Evolutionary conservation across 106 monocot species (phyloP), one percentile per base, ranked within the genome.

Genomic region (Phalaenopsis equestris): DNA sequence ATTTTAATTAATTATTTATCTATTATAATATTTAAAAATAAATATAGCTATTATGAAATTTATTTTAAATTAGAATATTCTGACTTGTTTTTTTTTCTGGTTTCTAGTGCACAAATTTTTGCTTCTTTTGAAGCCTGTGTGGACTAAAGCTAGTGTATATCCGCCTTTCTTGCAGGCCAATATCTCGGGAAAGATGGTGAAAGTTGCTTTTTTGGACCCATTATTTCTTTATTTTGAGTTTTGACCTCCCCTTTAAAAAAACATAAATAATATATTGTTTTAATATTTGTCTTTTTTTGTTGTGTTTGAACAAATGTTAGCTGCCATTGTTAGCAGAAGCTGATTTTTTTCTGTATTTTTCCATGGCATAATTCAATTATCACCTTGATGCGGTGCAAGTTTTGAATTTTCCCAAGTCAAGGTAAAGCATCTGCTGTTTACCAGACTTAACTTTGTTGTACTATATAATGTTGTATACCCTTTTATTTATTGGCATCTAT

Each of bases 171-270:
- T 6, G 49, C 76, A 76, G 76, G 76, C 8, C 74, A 75, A 76
- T 49, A 76, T 76, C 76, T 76, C 46, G 76, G 30, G 76, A 76
- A 47, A 76, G 76, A 30, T 76, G 76, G 76, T 76, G 76, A 76
- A 45, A 52, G 43, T 43, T 43, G 74, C 19, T 43, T 11, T 17
- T 46, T 47, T 17, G 42, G 43, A 75, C 45, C 43, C 18, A 75
- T 43, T 45, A 75, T 76, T 76, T 49, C 11, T 76, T 15, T 76
- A 24, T 49, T 24, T 49, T 76, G 76, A 52, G n/a, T 12, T 21
- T 10, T 10, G 14, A 15, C 17, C 17, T 12, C 17, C 61, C 61
- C n/a, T 4, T 4, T 21, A 61, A 61, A 23, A 6, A 21, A 36
- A 47, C 18, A 49, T 30, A 42, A 74, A 74, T 74, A 74, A 74